Evolutionary conservation across 2,329 filamentous ascomycete genomes (phyloP), one percentile per base, ranked within the genome.

Genomic region (Fusarium nelsonii): DNA sequence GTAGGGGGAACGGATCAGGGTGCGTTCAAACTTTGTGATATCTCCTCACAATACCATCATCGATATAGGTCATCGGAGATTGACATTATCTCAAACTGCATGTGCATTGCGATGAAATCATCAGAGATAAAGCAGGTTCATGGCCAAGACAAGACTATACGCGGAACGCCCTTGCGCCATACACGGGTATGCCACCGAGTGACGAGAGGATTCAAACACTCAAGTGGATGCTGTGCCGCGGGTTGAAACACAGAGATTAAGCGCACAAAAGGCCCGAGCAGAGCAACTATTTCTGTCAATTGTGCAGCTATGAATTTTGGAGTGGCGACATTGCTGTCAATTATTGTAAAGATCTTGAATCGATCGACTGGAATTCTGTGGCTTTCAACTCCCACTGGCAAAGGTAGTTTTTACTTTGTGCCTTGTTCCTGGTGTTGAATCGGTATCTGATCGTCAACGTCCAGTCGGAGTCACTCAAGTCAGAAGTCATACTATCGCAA

Each of bases 301-400:
- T 62, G 34, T 44, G 26, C 15, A 30, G 57, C 30, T 20, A 62
- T 20, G 23, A 5, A 23, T 28, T 6, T 23, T 23, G 23, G 6
- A 23, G 28, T 60, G 62, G 58, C 41, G 33, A 68, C 53, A 44
- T 9, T 15, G 26, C 6, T 45, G n/a, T 32, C 16, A 9, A 45
- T 14, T 37, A 51, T 50, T 32, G 23, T 41, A 28, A 34, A 41
- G 23, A 14, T 15, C 18, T 51, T 60, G 28, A 39, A 39, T 53
- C 32, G 18, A 34, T 51, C 39, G 36, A 34, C 18, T 60, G 67
- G 67, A 70, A 69, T 69, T 50, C 23, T 46, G 67, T 70, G 67
- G 67, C 67, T 53, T 41, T 37, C 53, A 32, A 56, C 41, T 69
- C 67, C 67, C 58, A 53, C 57, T 20, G 8, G 40, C 12, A 51